Evolutionary conservation across 164 flowering plant genomes (phyloP).

Genomic region (Magnolia changhungtana): DNA sequence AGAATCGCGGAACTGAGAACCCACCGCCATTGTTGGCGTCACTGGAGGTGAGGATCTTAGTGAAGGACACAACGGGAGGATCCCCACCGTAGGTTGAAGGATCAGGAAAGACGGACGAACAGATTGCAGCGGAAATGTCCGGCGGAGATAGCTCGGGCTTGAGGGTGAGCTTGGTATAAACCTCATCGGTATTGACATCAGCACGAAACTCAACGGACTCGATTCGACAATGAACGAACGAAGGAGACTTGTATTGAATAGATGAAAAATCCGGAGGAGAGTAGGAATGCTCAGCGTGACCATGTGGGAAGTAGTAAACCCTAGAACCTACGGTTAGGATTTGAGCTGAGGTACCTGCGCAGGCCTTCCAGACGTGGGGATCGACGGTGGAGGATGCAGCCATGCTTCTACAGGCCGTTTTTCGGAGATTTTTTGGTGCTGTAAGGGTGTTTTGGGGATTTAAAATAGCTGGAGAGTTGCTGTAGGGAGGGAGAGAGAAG

Average conservation of each 20-base stretch:
- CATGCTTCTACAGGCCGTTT: background rate
- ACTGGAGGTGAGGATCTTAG: slow-evolving; percentile 66
- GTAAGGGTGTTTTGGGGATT: background rate
- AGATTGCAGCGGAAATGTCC: background rate
- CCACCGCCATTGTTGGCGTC: slow-evolving; percentile 95
- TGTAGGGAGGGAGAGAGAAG: background rate
- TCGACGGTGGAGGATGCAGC: slow-evolving; percentile 16
- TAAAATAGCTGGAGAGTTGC: background rate
- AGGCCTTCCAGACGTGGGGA: slow-evolving; percentile 58
- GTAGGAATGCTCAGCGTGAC: slow-evolving; percentile 56
- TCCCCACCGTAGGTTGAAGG: background rate
- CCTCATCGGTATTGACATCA: slow-evolving; percentile 52
- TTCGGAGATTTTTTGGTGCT: background rate
- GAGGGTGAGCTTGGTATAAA: slow-evolving; percentile 39
- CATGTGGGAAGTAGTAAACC: slow-evolving; percentile 84
- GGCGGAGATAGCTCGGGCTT: background rate
- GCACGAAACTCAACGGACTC: slow-evolving; percentile 36
- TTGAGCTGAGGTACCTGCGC: slow-evolving; percentile 47
- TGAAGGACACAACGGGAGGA: slow-evolving; percentile 27
- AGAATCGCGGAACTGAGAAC: slow-evolving; percentile 74
- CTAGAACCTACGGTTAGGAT: slow-evolving; percentile 43
- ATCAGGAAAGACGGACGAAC: background rate
- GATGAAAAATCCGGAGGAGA: slow-evolving; percentile 18
- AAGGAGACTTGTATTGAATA: slow-evolving; percentile 16
- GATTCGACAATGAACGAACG: slow-evolving; percentile 33